Base-by-base conservation (phyloP, 2,329 filamentous ascomycete genomes). In the Monosporascus cannonballus region DNA sequence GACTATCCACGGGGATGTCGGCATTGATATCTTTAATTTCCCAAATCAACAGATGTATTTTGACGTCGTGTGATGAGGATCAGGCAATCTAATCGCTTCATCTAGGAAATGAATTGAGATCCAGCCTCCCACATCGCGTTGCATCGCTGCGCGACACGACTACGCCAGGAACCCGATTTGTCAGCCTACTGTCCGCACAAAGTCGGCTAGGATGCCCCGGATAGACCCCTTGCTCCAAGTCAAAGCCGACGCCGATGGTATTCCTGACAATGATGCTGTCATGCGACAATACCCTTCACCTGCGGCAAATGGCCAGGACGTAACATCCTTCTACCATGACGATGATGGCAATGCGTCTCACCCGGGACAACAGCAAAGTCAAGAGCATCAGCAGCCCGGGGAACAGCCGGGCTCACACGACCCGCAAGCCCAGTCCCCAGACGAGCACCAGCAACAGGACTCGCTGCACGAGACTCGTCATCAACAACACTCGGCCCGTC, bases 261-360 rank as follows among this genome's bases (percentile, higher is more conserved):
- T 51, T 4, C 15, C 45, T 20, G 53, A 48, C 15, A 27, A 30
- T 45, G 60, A 65, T 47, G 51, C 50, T 52, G 60, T 73, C 39
- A 71, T 70, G 56, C 68, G 67, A 46, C 65, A 71, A 38, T 80
- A 78, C 57, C 73, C 76, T 11, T 77, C 75, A 6, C 73, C 77
- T 3, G 68, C 70, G 18, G 70, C 70, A 8, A 75, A 79, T 51
- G 68, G 61, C 3, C 70, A 74, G 56, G 75, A 76, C 51, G 62
- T 68, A 3, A 67, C 69, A 7, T 66, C 74, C 2, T 77, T 77
- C 60, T 77, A 78, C 59, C 11, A 46, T 22, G 42, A 46, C 11
- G 25, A 46, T 11, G 42, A 24, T 4, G 42, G 25, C 24, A 46
- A 27, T 22, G 63, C 59, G 6, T 51, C 53, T 8, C 52, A 58